Conservation (phyloP, 148 eudicot genomes). For the Rhododendron ovatum region DNA sequence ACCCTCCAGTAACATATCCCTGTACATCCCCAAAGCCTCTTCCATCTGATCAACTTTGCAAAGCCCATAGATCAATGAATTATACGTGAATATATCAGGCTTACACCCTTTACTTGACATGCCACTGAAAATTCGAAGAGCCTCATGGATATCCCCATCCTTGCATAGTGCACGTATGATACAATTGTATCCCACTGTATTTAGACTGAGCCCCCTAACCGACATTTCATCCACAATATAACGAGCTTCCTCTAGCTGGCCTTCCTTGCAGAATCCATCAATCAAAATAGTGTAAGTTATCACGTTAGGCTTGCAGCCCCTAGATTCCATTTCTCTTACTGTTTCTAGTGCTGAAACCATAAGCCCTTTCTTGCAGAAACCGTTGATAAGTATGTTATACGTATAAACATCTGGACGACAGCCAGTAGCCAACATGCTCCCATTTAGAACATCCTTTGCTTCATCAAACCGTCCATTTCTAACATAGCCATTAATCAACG, state of each 20-base stretch:
- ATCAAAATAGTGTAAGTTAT: constrained; percentile 68
- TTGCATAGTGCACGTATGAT: constrained; percentile 67
- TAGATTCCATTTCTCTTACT: constrained; percentile 54
- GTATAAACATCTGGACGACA: constrained; percentile 66
- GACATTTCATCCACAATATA: constrained; percentile 55
- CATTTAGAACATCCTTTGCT: constrained; percentile 55
- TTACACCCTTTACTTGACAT: constrained; percentile 67
- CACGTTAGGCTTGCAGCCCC: constrained; percentile 53
- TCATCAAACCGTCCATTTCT: constrained; percentile 55
- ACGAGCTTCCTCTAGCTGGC: constrained; percentile 55
- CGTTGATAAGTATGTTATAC: constrained; percentile 66
- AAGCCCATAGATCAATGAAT: constrained; percentile 72
- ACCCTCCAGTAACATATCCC: constrained; percentile 87
- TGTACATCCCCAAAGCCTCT: constrained; percentile 52
- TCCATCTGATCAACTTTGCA: constrained; percentile 67
- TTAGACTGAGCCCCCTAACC: constrained; percentile 53
- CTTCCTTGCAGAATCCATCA: constrained; percentile 63
- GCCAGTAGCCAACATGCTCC: constrained; percentile 37
- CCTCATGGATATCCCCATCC: constrained; percentile 53
- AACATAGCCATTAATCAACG: constrained; percentile 78
- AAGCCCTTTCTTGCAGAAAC: constrained; percentile 62
- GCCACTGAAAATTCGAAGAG: constrained; percentile 36
- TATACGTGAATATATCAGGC: constrained; percentile 75
- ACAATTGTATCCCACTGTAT: constrained; percentile 71
- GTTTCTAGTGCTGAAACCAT: constrained; percentile 50